Conservation (phyloP, 202 grass and related monocot species). For the Carex arenaria region DNA sequence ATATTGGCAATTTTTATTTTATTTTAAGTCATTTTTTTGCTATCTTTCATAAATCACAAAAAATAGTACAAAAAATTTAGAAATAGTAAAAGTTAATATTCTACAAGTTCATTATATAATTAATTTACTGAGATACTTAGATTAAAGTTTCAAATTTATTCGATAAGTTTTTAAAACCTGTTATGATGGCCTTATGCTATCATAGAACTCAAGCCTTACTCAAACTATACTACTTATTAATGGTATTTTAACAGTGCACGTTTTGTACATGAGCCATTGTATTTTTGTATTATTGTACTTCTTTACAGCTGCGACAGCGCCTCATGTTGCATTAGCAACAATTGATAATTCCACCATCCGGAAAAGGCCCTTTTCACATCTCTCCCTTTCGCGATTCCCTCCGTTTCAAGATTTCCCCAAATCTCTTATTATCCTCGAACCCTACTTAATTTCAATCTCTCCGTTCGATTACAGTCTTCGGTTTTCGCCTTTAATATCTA, state of each 20-base stretch:
- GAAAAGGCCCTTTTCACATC: slow-evolving; percentile 34
- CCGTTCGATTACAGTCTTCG: slow-evolving; percentile 8
- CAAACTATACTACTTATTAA: not conserved
- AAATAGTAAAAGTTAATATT: too few relatives aligned
- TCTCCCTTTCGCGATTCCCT: slow-evolving; percentile 51
- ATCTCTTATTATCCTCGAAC: not conserved
- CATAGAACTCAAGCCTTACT: too few relatives aligned
- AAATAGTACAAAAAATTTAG: too few relatives aligned
- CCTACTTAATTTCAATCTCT: slow-evolving; percentile 21
- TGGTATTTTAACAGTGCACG: not conserved
- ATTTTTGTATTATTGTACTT: slow-evolving; percentile 5
- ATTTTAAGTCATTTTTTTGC: too few relatives aligned
- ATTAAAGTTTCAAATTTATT: too few relatives aligned
- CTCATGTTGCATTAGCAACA: slow-evolving; percentile 45
- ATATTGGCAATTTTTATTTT: too few relatives aligned
- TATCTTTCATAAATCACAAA: too few relatives aligned
- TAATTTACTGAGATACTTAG: too few relatives aligned
- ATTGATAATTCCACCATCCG: slow-evolving; percentile 51
- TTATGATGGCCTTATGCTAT: too few relatives aligned
- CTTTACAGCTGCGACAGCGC: not conserved
- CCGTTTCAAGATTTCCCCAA: slow-evolving; percentile 11
- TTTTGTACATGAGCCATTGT: not conserved
- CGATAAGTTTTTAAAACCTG: too few relatives aligned
- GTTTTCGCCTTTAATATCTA: not conserved
- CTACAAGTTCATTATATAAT: too few relatives aligned